Evolutionary conservation across 2,329 filamentous ascomycete genomes (phyloP).

Genomic region (Pseudogymnoascus sp.): DNA sequence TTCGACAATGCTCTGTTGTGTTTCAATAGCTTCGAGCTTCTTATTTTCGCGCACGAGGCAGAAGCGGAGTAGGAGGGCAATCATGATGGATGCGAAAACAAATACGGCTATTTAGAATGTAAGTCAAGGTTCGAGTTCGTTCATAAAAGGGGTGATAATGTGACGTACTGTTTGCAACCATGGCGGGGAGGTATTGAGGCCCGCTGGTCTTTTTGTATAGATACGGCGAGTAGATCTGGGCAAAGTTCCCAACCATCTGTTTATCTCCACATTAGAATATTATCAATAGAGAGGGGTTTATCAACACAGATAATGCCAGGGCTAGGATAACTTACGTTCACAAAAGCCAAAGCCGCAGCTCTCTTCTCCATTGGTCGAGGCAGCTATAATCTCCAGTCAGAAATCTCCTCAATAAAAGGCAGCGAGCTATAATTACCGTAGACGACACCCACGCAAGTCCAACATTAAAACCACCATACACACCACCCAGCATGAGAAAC

Average conservation of each 20-base stretch:
- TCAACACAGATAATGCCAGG: not conserved
- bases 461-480: slow-evolving; percentile 17
- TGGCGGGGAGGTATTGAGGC: slow-evolving; percentile 15
- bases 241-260: slow-evolving; percentile 16
- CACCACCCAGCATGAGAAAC: slow-evolving; percentile 16
- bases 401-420: not conserved
- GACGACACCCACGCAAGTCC: slow-evolving; percentile 20
- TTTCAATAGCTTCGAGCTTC: slow-evolving; percentile 14
- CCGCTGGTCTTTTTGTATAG: not conserved
- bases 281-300: not conserved
- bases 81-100: slow-evolving; percentile 13
- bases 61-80: slow-evolving; percentile 12
- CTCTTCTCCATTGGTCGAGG: slow-evolving; percentile 19
- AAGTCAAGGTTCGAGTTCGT: not conserved
- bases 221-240: slow-evolving; percentile 11
- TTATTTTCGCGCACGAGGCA: slow-evolving; percentile 14
- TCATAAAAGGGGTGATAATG: not conserved
- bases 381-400: slow-evolving; percentile 6
- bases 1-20: not conserved
- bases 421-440: not conserved
- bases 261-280: not conserved
- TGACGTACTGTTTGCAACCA: slow-evolving; percentile 12
- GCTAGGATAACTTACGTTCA: slow-evolving; percentile 11
- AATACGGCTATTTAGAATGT: not conserved
- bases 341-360: slow-evolving; percentile 20